phyloP scores from a whole-genome alignment of 108 stramenopile genomes.

The Mayamaea pseudoterrestris region DNA sequence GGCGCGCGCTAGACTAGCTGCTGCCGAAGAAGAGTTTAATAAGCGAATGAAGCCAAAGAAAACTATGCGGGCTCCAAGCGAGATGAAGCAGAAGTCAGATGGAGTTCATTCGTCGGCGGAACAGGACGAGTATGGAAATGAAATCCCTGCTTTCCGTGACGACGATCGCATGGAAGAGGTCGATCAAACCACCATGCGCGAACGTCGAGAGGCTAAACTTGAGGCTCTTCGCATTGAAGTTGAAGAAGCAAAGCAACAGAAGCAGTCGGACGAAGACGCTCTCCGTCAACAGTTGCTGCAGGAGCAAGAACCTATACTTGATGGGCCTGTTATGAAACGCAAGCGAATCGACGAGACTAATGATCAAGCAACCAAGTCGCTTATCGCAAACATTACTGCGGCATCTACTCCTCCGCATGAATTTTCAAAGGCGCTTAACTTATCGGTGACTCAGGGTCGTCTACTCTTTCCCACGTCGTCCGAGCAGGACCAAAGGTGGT shows the following conservation, averaged over 20 bases:
- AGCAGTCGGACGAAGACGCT: constrained; percentile 19
- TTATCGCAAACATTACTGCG: constrained; percentile 51
- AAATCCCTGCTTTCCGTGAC: constrained; percentile 4
- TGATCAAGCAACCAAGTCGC: constrained; percentile 14
- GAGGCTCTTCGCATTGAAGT: constrained; percentile 34
- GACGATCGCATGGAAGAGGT: constrained; percentile 16
- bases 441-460: background rate
- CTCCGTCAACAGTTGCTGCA: constrained; percentile 33
- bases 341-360: constrained; percentile 14
- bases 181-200: constrained; percentile 5
- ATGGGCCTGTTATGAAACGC: constrained; percentile 20
- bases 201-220: constrained; percentile 34
- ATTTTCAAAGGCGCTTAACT: constrained; percentile 47
- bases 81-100: constrained; percentile 8
- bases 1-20: constrained; percentile 53
- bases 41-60: constrained; percentile 12
- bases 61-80: constrained; percentile 14
- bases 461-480: background rate
- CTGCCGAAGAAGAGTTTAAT: constrained; percentile 45
- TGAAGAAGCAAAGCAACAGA: constrained; percentile 20
- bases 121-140: constrained; percentile 10
- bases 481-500: constrained; percentile 26
- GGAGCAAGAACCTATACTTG: constrained; percentile 6
- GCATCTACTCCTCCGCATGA: constrained; percentile 67
- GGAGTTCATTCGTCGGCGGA: background rate